Base-by-base conservation (phyloP, 495 filamentous ascomycete species). In the Massariosphaeria phaeospora region DNA sequence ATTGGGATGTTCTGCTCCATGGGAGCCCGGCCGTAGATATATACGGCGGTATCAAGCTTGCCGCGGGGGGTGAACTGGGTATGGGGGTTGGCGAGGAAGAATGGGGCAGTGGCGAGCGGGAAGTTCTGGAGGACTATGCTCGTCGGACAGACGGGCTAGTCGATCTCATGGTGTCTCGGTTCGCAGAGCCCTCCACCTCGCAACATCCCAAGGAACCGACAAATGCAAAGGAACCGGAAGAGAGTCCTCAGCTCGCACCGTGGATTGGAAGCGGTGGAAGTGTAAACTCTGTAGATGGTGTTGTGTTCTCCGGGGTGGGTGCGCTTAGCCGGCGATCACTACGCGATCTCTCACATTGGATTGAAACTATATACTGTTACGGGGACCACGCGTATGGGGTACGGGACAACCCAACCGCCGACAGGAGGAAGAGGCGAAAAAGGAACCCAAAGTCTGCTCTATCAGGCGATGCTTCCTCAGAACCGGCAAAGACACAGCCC, bases 11-110 rank as follows among this genome's bases (percentile, higher is more conserved):
- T 15, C 76, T 96, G 36, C 73, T 97, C 31, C 84, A 88, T 64
- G 93, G 91, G 17, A 96, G 93, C 53, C 93, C 93, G 2, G 83
- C 84, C 3, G 80, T 84, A 3, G 83, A 83, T 51, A 77, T 94
- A 2, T 88, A 86, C 61, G 82, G 84, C 21, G 89, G 88, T 2
- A 80, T 96, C 56, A 96, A 96, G 69, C 80, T 97, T 36, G 89
- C 93, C 13, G 88, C 85, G 23, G 87, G 88, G 31, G 93, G 91
- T 5, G 89, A 95, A 70, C 81, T 96, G 21, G 94, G 93, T 15
- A 79, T 95, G 13, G 94, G 94, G 0, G 90, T 96, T 11, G 93
- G 91, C 26, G 90, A 95, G 65, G 90, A 96, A 70, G 88, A 95
- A 53, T 82, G 90, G 73, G 90, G 91, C 1, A 95, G 89, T 59